Base-by-base conservation (phyloP, 2,329 filamentous ascomycete genomes). In the Pseudogymnoascus sp. region DNA sequence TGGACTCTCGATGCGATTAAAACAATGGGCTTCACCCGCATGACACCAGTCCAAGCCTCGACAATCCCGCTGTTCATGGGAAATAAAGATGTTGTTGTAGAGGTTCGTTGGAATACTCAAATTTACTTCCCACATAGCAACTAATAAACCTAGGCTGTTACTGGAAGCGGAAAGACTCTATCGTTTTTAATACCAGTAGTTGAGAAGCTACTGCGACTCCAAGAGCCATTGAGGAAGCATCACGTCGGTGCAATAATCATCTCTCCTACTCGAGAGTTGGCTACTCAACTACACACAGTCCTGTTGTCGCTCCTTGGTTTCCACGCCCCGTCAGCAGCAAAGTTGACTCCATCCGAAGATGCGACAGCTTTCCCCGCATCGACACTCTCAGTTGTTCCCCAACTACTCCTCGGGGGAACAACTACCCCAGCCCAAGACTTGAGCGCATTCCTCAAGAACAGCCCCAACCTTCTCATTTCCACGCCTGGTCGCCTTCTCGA, bases 1-100 rank as follows among this genome's bases (percentile, higher is more conserved):
- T 98, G 93, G 91, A 86, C 95, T 63, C 79, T 95, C 62, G 90
- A 96, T 68, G 92, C 91, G 64, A 87, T 96, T 59, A 82, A 86
- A 60, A 85, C 87, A 67, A 93, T 95, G 88, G 91, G 91, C 65
- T 96, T 96, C 75, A 79, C 82, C 66, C 88, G 89, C 74, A 93
- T 95, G 82, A 97, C 93, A 3, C 93, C 93, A 0, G 93, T 97
- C n/a, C 93, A 98, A 77, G 91, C 93, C 50, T 93, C 91, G 64
- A 89, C 91, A 4, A 89, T 97, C 68, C 91, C 92, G 11, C 84
- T 96, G 61, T 95, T 96, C 73, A 87, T 93, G 77, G 88, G 86
- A 61, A 90, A 96, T 74, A 96, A 96, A 72, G 92, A 96, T 75
- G 90, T 96, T 4, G 92, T 96, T 0, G 92, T 96, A 5, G 91